A percentile compares a stretch with the other conserved stretches of the same genome.
These are phyloP conservation scores for Exophiala spinifera DNA, from an alignment of 2,329 filamentous ascomycete genomes.

Conservation along the genomic window DNA sequence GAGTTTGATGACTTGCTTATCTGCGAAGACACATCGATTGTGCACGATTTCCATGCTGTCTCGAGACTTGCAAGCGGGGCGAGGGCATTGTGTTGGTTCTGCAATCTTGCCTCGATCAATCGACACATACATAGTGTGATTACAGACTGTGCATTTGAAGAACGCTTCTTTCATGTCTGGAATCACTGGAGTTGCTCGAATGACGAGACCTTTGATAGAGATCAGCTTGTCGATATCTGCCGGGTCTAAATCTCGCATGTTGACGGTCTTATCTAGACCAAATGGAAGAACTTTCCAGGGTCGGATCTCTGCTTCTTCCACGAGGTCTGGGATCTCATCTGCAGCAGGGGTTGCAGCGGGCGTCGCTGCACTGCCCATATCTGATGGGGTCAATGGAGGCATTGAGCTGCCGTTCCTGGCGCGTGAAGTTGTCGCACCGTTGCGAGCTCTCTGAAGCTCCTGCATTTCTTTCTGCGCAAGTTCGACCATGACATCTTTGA, in stretches of 20 bases:
- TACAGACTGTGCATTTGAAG: conserved; percentile 92
- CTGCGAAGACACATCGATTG: conserved; percentile 89
- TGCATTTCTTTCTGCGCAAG: conserved; percentile 77
- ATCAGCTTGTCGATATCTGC: conserved; percentile 96
- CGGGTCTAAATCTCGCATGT: conserved; percentile 90
- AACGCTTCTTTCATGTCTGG: conserved; percentile 99
- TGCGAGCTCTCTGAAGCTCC: conserved; percentile 59
- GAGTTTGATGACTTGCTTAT: conserved; percentile 98
- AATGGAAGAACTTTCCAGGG: conserved; percentile 86
- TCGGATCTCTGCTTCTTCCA: conserved; percentile 72
- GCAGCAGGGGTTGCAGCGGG: conserved; percentile 36
- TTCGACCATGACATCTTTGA: conserved; percentile 92
- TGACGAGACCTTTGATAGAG: conserved; percentile 91
- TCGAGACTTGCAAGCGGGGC: conserved; percentile 72
- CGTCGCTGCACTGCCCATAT: conserved; percentile 56
- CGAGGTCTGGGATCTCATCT: conserved; percentile 63
- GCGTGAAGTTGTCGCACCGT: conserved; percentile 48
- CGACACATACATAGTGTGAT: conserved; percentile 83
- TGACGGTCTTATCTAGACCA: conserved; percentile 80
- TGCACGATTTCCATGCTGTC: conserved; percentile 99
- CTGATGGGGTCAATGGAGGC: conserved; percentile 75
- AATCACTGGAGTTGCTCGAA: conserved; percentile 91
- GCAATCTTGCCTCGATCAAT: conserved; percentile 95
- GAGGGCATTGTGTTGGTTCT: conserved; percentile 86
- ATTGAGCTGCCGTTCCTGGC: conserved; percentile 65